Percentiles rank a stretch among this genome's conserved stretches.
Evolutionary conservation across 192 early-diverging fungal genomes (phyloP).

Genomic region (Kappamyces sp.): DNA sequence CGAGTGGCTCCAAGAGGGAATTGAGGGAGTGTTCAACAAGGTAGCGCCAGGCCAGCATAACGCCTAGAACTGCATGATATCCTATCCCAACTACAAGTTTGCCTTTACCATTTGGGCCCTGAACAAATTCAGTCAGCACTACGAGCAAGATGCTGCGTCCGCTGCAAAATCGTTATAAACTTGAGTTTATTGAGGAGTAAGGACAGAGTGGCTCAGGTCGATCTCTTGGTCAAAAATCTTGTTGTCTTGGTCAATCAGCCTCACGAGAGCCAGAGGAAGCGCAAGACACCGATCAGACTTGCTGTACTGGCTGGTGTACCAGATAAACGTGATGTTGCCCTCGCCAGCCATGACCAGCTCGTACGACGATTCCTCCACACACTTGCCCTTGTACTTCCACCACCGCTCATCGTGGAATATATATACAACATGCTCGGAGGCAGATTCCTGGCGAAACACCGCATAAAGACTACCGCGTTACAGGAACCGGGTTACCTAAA

Average conservation of each 20-base stretch:
- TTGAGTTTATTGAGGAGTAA: not conserved
- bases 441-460: no score
- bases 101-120: constrained; percentile 89
- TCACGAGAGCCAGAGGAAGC: no score
- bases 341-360: no score
- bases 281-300: no score
- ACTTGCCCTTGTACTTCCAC: no score
- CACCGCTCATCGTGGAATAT: no score
- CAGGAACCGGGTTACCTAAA: no score
- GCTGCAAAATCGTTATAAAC: not conserved
- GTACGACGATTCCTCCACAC: no score
- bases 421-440: no score
- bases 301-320: no score
- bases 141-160: constrained; percentile 40
- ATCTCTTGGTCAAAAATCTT: not conserved
- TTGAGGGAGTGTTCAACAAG: constrained; percentile 98
- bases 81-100: constrained; percentile 94
- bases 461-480: no score
- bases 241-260: not conserved
- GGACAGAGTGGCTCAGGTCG: not conserved
- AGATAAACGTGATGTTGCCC: no score
- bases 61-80: constrained; percentile 48
- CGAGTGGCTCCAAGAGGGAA: constrained; percentile 93
- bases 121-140: constrained; percentile 69
- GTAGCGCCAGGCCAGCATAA: constrained; percentile 26